Evolutionary conservation across 345 rosid genomes (phyloP).

Genomic region (Corchorus capsularis): DNA sequence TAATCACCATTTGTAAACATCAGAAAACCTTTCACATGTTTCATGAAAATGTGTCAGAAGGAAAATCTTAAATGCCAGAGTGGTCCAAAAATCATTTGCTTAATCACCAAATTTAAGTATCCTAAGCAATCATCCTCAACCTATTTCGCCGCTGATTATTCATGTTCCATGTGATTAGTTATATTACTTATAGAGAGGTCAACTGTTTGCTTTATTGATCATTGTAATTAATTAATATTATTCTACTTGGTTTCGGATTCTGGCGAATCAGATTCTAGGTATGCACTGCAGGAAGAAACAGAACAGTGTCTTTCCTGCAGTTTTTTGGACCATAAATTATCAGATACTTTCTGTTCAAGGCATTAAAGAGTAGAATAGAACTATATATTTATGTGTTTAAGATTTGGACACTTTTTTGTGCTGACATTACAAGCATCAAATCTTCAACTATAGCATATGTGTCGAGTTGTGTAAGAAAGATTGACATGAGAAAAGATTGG

Average conservation of each 20-base stretch:
- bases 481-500: background rate
- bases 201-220: background rate
- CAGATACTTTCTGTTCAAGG: background rate
- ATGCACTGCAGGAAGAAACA: background rate
- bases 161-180: conserved; percentile 9
- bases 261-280: conserved; percentile 1
- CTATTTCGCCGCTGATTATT: background rate
- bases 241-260: background rate
- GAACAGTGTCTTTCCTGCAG: background rate
- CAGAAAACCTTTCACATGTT: conserved; percentile 2
- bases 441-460: background rate
- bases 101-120: background rate
- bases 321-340: background rate
- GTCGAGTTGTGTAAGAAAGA: background rate
- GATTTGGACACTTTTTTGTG: background rate
- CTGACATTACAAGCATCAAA: background rate
- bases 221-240: background rate
- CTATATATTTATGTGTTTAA: background rate
- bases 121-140: background rate
- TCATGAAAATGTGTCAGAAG: background rate
- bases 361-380: background rate
- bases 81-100: background rate
- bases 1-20: background rate
- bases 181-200: background rate
- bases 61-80: background rate